Conservation (phyloP, 805 yeast species). For the Nakazawaea ernobii region DNA sequence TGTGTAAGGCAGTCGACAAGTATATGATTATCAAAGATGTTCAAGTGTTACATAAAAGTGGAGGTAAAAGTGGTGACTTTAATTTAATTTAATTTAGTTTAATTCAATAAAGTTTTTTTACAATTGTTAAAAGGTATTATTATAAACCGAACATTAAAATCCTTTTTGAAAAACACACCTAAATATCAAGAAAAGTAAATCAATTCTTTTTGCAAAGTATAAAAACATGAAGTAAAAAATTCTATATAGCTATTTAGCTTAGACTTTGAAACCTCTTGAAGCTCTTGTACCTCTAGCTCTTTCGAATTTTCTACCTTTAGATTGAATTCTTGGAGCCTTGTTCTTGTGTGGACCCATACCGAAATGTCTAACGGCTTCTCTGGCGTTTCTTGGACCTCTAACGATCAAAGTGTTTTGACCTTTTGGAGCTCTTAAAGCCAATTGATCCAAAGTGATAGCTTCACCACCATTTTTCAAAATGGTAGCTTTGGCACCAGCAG, state of each 20-base stretch:
- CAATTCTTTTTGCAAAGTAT: not conserved
- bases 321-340: constrained; percentile 97
- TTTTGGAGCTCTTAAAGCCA: constrained; percentile 98
- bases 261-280: constrained; percentile 99
- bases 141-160: not conserved
- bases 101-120: not conserved
- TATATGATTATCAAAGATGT: constrained; percentile 34
- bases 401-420: constrained; percentile 97
- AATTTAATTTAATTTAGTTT: not conserved
- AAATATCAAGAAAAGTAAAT: not conserved
- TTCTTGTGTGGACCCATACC: constrained; percentile 99
- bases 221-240: not conserved
- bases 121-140: not conserved
- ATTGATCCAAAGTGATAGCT: constrained; percentile 98
- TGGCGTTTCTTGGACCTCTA: constrained; percentile 98
- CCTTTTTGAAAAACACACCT: not conserved
- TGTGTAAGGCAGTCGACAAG: constrained; percentile 55
- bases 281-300: constrained; percentile 99
- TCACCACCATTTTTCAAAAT: constrained; percentile 99
- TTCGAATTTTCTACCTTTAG: constrained; percentile 99
- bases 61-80: constrained; percentile 32
- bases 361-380: constrained; percentile 99
- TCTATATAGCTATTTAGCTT: constrained; percentile 31
- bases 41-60: constrained; percentile 33
- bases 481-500: constrained; percentile 98